Conservation (phyloP, 2,329 filamentous ascomycete species). For the Daldinia eschscholtzii region DNA sequence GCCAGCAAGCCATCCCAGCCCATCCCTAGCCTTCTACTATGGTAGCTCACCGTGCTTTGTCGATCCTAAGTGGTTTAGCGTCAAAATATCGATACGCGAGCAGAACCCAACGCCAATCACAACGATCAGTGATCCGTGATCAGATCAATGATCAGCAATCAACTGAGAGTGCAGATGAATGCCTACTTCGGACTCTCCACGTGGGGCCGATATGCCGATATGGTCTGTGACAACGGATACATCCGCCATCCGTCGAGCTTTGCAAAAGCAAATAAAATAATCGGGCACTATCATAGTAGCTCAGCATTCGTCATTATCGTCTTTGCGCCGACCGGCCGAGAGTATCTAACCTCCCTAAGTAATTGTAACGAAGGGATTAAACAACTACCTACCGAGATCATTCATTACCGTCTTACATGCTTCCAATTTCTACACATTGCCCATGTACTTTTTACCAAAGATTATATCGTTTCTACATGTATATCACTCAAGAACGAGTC, state of each 20-base stretch:
- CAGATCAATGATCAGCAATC: conserved; percentile 11
- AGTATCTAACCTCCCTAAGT: too few species aligned
- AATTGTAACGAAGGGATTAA: too few species aligned
- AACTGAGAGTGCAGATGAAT: conserved; percentile 30
- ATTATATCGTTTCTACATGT: background rate
- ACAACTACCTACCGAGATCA: too few species aligned
- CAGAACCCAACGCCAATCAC: conserved; percentile 38
- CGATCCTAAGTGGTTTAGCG: conserved; percentile 33
- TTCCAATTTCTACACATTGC: background rate
- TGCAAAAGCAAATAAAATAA: background rate
- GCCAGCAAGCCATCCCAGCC: background rate
- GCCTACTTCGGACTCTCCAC: conserved; percentile 24
- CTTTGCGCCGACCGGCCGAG: too few species aligned
- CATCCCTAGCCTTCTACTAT: background rate
- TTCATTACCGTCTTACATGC: background rate
- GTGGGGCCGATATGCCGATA: conserved; percentile 20
- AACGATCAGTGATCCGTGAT: conserved; percentile 7
- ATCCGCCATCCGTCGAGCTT: conserved; percentile 23
- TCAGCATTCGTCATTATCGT: background rate
- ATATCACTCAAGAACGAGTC: background rate
- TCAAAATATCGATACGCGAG: conserved; percentile 35
- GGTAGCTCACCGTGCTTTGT: conserved; percentile 15
- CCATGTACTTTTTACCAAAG: background rate
- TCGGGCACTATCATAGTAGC: background rate
- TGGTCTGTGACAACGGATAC: conserved; percentile 24